Conservation (phyloP, 2,329 filamentous ascomycete species). For the Pseudonectria foliicola region DNA sequence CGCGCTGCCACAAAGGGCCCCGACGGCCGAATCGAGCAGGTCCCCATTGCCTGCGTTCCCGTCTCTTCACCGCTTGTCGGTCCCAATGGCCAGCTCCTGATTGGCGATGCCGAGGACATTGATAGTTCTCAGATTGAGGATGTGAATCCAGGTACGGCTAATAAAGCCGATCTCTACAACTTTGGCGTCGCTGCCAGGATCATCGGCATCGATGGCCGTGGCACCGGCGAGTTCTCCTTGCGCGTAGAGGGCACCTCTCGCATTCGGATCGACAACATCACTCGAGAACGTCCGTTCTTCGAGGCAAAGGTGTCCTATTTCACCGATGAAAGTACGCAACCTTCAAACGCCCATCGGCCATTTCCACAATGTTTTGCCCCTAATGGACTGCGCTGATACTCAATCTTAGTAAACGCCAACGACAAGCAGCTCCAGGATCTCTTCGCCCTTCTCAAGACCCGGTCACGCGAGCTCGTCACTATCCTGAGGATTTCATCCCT, state of each 20-base stretch:
- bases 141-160: constrained; percentile 52
- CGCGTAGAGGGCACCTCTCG: constrained; percentile 80
- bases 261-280: constrained; percentile 57
- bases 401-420: constrained; percentile 19
- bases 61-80: constrained; percentile 69
- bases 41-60: constrained; percentile 83
- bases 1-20: constrained; percentile 62
- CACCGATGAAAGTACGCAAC: constrained; percentile 61
- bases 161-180: constrained; percentile 68
- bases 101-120: constrained; percentile 55
- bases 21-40: constrained; percentile 54
- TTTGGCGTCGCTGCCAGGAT: constrained; percentile 79
- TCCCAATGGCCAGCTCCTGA: constrained; percentile 66
- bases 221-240: constrained; percentile 69
- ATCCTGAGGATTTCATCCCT: constrained; percentile 79
- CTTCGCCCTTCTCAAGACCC: constrained; percentile 74
- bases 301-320: constrained; percentile 71
- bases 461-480: constrained; percentile 79
- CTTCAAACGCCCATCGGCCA: no score
- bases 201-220: constrained; percentile 67
- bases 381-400: constrained; percentile 6
- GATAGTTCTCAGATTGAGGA: constrained; percentile 36
- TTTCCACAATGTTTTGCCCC: no score
- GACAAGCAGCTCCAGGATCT: constrained; percentile 61
- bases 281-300: constrained; percentile 76